Conservation (phyloP, 257 asterid genomes). For the Mentha longifolia region DNA sequence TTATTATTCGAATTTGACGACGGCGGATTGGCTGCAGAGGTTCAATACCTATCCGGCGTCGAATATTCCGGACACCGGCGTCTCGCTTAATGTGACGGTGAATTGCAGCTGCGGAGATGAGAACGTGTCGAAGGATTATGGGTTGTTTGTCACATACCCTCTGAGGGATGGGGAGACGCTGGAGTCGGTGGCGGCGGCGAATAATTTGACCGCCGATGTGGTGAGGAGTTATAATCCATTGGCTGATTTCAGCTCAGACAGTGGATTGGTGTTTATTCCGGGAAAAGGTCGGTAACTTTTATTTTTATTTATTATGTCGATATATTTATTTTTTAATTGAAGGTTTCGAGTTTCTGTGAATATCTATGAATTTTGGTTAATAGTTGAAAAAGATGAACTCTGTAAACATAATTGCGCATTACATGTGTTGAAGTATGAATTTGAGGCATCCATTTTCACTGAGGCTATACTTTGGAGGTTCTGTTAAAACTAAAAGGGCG, state of each 20-base stretch:
- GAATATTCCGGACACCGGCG: conserved; percentile 57
- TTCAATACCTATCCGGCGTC: conserved; percentile 46
- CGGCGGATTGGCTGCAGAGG: conserved; percentile 41
- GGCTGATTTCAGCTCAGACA: conserved; percentile 51
- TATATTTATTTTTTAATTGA: background rate
- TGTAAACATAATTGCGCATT: no score
- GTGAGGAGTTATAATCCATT: conserved; percentile 62
- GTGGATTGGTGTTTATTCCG: conserved; percentile 67
- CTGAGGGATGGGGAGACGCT: conserved; percentile 56
- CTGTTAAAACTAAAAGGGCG: no score
- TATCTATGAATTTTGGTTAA: background rate
- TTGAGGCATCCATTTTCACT: background rate
- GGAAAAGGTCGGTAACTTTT: conserved; percentile 56
- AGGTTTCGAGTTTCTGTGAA: background rate
- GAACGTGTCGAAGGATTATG: conserved; percentile 52
- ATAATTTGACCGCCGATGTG: conserved; percentile 54
- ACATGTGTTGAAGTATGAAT: background rate
- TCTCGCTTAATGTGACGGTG: conserved; percentile 59
- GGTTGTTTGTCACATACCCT: conserved; percentile 84
- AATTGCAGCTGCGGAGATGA: conserved; percentile 84
- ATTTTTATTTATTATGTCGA: background rate
- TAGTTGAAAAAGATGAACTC: background rate
- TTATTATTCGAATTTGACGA: conserved; percentile 68
- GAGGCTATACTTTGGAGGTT: background rate
- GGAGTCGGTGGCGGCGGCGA: conserved; percentile 51